Evolutionary conservation across 2,329 filamentous ascomycete genomes (phyloP).

Genomic region (Blumeria graminis): DNA sequence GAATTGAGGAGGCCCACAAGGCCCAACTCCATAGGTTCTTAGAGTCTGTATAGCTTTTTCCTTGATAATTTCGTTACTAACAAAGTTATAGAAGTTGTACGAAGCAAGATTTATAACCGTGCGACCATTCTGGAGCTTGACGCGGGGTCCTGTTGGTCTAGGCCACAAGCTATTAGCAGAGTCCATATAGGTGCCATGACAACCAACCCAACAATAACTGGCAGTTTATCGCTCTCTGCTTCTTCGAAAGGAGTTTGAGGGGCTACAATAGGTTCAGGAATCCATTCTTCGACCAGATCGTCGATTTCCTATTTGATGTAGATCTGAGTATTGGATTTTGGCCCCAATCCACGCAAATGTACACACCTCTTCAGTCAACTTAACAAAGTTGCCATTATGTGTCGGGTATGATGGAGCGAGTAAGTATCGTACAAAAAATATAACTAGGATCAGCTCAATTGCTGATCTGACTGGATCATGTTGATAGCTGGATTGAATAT

Average conservation of each 20-base stretch:
- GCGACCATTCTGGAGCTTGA: conserved; percentile 67
- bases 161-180: background rate
- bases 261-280: conserved; percentile 70
- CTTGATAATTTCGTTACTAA: conserved; percentile 74
- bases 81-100: conserved; percentile 96
- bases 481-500: conserved; percentile 93
- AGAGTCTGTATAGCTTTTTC: conserved; percentile 88
- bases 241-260: conserved; percentile 52
- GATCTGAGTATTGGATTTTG: background rate
- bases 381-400: conserved; percentile 69
- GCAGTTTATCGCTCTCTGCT: conserved; percentile 58
- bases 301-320: conserved; percentile 49
- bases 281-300: conserved; percentile 90
- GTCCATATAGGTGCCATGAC: conserved; percentile 1
- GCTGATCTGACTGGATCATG: conserved; percentile 85
- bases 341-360: background rate
- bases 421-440: conserved; percentile 88
- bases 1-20: conserved; percentile 90
- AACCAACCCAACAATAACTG: conserved; percentile 62
- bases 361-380: conserved; percentile 53
- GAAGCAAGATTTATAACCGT: conserved; percentile 85
- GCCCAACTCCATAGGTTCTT: conserved; percentile 85
- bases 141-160: conserved; percentile 72
- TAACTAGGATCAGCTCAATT: conserved; percentile 76
- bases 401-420: conserved; percentile 83